Conservation (phyloP, 2,329 filamentous ascomycete genomes). For the Colletotrichum sp. region DNA sequence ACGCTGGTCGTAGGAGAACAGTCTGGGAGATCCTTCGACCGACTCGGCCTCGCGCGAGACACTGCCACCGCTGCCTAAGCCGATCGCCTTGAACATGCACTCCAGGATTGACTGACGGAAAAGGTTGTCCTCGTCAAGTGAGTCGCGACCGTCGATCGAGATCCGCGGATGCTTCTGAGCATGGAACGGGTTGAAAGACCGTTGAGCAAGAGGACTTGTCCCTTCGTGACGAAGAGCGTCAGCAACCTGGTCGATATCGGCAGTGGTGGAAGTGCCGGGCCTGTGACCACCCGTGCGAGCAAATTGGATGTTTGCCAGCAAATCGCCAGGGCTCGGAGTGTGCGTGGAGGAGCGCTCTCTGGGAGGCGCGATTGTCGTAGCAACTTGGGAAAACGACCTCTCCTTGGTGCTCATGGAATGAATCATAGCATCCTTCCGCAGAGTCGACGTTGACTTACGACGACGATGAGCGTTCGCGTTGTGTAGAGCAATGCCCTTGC, state of each 20-base stretch:
- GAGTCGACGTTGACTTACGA: constrained; percentile 73
- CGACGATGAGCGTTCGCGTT: constrained; percentile 73
- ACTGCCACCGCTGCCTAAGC: constrained; percentile 73
- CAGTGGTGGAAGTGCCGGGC: constrained; percentile 33
- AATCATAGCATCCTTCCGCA: constrained; percentile 81
- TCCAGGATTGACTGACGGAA: constrained; percentile 92
- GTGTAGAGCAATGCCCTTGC: constrained; percentile 94
- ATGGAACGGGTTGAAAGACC: constrained; percentile 62
- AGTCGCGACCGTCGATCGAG: constrained; percentile 74
- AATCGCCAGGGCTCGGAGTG: constrained; percentile 74
- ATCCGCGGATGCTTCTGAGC: constrained; percentile 54
- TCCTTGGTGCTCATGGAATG: constrained; percentile 64
- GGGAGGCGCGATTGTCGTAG: constrained; percentile 43
- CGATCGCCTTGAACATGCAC: constrained; percentile 95
- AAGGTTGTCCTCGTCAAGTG: constrained; percentile 83
- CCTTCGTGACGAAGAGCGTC: constrained; percentile 39
- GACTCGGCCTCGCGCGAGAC: constrained; percentile 73
- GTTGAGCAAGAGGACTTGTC: constrained; percentile 53
- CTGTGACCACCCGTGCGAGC: constrained; percentile 64
- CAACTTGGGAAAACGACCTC: constrained; percentile 47
- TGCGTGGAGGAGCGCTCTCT: constrained; percentile 47
- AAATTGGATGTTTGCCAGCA: constrained; percentile 79
- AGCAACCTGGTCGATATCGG: constrained; percentile 26
- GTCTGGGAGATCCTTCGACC: constrained; percentile 81
- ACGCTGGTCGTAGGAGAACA: constrained; percentile 83